Evolutionary conservation across 2,329 filamentous ascomycete genomes (phyloP), one percentile per base, ranked within the genome.

Genomic region (Chalara sp.): DNA sequence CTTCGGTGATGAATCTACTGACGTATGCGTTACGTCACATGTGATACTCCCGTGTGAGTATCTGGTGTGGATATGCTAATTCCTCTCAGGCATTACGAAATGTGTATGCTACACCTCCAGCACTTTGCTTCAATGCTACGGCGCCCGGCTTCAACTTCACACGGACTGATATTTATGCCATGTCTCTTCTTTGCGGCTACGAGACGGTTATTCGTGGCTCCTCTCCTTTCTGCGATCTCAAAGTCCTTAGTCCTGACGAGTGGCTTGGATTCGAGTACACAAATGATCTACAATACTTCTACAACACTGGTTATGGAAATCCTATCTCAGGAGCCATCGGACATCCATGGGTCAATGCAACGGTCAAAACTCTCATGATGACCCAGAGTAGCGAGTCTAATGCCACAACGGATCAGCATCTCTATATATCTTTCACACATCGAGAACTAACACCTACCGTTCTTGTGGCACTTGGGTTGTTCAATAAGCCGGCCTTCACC

Each of bases 391-490:
- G 65, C 50, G 59, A 61, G 4, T 63, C 66, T 5, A 64, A 66
- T 30, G 60, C 65, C 11, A 58, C 57, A 3, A 52, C 51, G 0
- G 59, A 63, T 11, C 74, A 79, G 58, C 75, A 78, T 56, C 65
- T 80, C 29, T 78, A 76, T 61, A 68, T 78, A 43, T 76, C 73
- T 1, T 79, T 80, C 68, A 76, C 76, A 1, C 75, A 80, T 59
- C 71, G 76, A 46, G 73, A 78, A 60, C 63, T 79, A 3, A 76
- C 76, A 4, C 76, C 76, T 0, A 74, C 73, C 0, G 73, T 80
- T 2, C 64, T 78, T 13, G 75, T 78, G 1, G 73, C 76, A 1
- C 61, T 81, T 47, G 76, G 75, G 4, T 64, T 80, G 6, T 79
- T 77, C 67, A 79, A 79, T 64, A 78, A 78, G 62, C 72, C 70